Conservation (phyloP, 306 rosid genomes). For the Glycine latifolia region DNA sequence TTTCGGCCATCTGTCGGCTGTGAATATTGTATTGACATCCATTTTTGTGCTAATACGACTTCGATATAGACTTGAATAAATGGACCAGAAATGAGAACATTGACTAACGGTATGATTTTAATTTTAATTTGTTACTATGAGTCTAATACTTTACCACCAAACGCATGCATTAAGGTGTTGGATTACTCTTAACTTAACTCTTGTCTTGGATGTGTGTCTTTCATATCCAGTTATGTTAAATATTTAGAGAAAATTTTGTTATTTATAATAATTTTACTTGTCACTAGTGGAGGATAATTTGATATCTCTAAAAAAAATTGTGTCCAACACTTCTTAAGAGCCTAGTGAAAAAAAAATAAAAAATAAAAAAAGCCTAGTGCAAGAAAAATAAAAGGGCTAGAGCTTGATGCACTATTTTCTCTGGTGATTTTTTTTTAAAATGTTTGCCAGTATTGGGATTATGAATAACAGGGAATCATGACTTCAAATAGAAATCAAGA, state of each 20-base stretch:
- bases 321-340: not conserved
- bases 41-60: not conserved
- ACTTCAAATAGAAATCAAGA: too few relatives aligned
- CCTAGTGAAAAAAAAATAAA: too few relatives aligned
- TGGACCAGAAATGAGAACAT: not conserved
- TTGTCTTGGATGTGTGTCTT: too few relatives aligned
- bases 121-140: not conserved
- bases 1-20: not conserved
- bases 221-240: too few relatives aligned
- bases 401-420: not conserved
- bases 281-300: too few relatives aligned
- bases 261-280: too few relatives aligned
- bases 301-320: too few relatives aligned
- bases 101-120: not conserved
- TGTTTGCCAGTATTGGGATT: not conserved
- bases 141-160: not conserved
- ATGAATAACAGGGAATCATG: conserved; percentile 14
- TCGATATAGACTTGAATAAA: not conserved
- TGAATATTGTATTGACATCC: not conserved
- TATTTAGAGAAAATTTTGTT: too few relatives aligned
- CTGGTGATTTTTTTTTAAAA: not conserved
- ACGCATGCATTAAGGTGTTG: too few relatives aligned
- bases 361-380: too few relatives aligned
- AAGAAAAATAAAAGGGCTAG: not conserved
- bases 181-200: too few relatives aligned